These are phyloP conservation scores for Phytophthora pseudosyringae DNA, from an alignment of 352 stramenopile species.

Conservation along the genomic window DNA sequence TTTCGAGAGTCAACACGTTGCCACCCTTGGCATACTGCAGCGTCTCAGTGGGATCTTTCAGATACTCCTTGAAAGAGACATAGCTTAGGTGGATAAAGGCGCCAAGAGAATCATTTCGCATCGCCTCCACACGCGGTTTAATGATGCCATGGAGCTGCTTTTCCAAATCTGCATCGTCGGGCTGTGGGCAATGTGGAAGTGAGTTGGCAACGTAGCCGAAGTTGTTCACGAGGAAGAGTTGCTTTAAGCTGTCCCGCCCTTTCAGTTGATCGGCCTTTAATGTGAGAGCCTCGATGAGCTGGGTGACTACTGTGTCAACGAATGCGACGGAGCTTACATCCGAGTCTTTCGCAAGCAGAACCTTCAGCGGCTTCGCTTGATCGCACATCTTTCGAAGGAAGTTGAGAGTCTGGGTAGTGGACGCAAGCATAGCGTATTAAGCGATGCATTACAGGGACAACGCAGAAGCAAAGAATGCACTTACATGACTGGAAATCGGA, in stretches of 20 bases:
- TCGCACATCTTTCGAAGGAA: constrained; percentile 80
- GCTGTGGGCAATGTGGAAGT: constrained; percentile 56
- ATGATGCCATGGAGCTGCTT: constrained; percentile 69
- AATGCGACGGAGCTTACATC: constrained; percentile 58
- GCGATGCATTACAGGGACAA: not conserved
- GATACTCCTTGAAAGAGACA: constrained; percentile 58
- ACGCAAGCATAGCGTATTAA: not conserved
- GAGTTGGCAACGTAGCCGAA: constrained; percentile 90
- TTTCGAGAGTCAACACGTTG: constrained; percentile 89
- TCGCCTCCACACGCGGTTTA: constrained; percentile 81
- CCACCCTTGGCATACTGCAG: constrained; percentile 88
- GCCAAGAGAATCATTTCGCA: constrained; percentile 85
- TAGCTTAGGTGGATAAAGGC: constrained; percentile 88
- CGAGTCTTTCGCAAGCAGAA: constrained; percentile 63
- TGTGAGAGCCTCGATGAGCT: constrained; percentile 68
- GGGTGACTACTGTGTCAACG: constrained; percentile 69
- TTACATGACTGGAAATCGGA: constrained; percentile 73
- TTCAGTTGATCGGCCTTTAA: constrained; percentile 61
- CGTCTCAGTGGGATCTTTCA: constrained; percentile 84
- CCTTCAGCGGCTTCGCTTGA: constrained; percentile 63
- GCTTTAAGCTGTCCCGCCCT: constrained; percentile 61
- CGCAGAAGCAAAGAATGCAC: constrained; percentile 4
- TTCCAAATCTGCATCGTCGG: constrained; percentile 55
- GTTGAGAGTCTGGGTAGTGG: constrained; percentile 57
- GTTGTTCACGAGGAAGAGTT: constrained; percentile 96